phyloP scores from a whole-genome alignment of 257 asterid genomes.

The Capsicum baccatum region DNA sequence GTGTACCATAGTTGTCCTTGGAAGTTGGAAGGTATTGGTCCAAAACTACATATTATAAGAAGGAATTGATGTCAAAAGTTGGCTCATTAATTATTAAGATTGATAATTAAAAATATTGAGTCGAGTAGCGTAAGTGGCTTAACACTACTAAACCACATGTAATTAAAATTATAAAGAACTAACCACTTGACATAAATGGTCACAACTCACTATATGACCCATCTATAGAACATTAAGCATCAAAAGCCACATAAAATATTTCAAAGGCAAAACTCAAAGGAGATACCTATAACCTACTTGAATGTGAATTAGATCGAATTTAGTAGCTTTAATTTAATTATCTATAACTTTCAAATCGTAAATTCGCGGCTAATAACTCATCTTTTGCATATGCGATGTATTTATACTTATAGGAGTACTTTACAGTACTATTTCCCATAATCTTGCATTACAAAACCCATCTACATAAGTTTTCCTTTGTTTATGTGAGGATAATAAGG shows the following conservation, averaged over 20 bases:
- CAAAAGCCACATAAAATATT: not conserved
- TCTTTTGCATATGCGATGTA: too few relatives aligned
- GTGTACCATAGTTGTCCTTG: not conserved
- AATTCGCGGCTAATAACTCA: too few relatives aligned
- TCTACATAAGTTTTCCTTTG: too few relatives aligned
- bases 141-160: conserved; percentile 25
- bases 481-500: too few relatives aligned
- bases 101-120: not conserved
- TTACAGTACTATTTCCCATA: too few relatives aligned
- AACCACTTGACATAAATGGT: not conserved
- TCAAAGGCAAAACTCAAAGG: too few relatives aligned
- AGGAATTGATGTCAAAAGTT: not conserved
- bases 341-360: too few relatives aligned
- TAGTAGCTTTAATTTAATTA: too few relatives aligned
- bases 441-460: too few relatives aligned
- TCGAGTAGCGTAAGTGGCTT: not conserved
- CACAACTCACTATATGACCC: not conserved
- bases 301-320: too few relatives aligned
- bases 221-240: conserved; percentile 10
- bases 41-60: not conserved
- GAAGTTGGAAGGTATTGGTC: not conserved
- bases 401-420: too few relatives aligned
- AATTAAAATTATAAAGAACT: not conserved
- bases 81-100: not conserved
- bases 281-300: too few relatives aligned